Conservation (phyloP, 768 basidiomycete genomes). For the Amanita exitialis region DNA sequence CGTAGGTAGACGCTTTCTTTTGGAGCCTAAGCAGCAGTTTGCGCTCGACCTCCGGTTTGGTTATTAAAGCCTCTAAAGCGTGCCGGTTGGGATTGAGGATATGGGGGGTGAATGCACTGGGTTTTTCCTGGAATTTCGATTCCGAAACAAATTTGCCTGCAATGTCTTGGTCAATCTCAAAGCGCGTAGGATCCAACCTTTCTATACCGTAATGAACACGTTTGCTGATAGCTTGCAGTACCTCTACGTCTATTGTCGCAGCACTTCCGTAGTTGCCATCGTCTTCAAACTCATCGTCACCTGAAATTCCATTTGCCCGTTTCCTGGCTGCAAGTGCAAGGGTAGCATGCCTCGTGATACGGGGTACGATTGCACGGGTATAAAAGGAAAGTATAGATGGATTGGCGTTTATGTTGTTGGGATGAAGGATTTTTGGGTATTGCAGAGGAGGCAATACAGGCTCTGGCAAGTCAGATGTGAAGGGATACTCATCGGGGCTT, state of each 20-base stretch:
- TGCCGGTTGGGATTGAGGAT: constrained; percentile 71
- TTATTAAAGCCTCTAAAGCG: constrained; percentile 79
- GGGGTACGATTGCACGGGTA: constrained; percentile 77
- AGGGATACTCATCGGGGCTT: constrained; percentile 98
- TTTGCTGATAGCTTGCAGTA: constrained; percentile 96
- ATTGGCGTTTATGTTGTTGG: constrained; percentile 81
- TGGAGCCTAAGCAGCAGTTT: constrained; percentile 73
- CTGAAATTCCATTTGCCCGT: constrained; percentile 54
- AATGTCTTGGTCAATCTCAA: background rate
- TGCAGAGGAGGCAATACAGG: constrained; percentile 68
- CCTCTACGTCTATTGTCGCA: constrained; percentile 90
- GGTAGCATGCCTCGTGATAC: constrained; percentile 72
- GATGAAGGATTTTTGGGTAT: constrained; percentile 72
- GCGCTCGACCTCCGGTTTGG: constrained; percentile 94
- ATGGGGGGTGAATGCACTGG: constrained; percentile 85
- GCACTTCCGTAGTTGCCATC: constrained; percentile 98
- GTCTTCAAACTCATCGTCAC: constrained; percentile 70
- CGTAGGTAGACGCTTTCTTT: constrained; percentile 75
- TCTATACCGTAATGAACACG: constrained; percentile 89
- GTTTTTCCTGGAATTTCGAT: constrained; percentile 86
- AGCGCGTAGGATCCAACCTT: background rate
- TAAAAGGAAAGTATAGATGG: constrained; percentile 84
- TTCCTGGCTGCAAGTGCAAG: constrained; percentile 54
- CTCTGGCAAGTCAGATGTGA: constrained; percentile 70
- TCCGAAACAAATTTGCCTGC: constrained; percentile 98